Evolutionary conservation across 2,329 filamentous ascomycete genomes (phyloP).

Genomic region (Fusarium hainanense): DNA sequence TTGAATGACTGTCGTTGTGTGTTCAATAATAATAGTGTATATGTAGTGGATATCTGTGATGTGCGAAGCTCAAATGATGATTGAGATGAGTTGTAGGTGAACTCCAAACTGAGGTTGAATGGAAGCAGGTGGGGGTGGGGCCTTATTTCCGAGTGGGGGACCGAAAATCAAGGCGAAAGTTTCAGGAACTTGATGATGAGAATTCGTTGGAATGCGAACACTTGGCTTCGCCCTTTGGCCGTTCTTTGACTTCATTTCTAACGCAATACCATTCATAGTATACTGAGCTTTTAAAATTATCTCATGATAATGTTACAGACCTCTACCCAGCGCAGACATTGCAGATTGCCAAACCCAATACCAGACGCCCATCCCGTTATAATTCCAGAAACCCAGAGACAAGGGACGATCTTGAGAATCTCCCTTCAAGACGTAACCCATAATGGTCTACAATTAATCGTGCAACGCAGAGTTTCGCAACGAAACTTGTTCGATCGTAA

Average conservation of each 20-base stretch:
- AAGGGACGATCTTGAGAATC: constrained; percentile 5
- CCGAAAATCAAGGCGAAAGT: background rate
- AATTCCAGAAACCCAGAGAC: constrained; percentile 31
- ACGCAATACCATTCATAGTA: background rate
- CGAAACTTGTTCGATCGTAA: constrained; percentile 25
- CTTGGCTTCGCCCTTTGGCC: background rate
- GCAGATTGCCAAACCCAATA: constrained; percentile 37
- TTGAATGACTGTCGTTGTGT: background rate
- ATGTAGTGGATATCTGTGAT: background rate
- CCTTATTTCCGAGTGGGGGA: constrained; percentile 35
- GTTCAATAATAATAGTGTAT: background rate
- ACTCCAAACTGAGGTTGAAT: constrained; percentile 25
- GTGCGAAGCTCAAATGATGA: background rate
- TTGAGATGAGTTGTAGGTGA: constrained; percentile 20
- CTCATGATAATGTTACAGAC: constrained; percentile 29
- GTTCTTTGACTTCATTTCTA: background rate
- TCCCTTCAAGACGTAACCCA: constrained; percentile 1
- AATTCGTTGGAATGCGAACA: constrained; percentile 18
- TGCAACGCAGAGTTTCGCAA: constrained; percentile 9
- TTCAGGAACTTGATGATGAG: background rate
- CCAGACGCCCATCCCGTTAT: constrained; percentile 36
- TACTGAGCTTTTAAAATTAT: constrained; percentile 12
- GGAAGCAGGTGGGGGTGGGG: constrained; percentile 37
- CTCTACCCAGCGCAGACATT: constrained; percentile 35
- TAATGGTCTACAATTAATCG: constrained; percentile 5